Evolutionary conservation across 1,284 basidiomycete species (phyloP).

Genomic region (Rhodotorula glutinis): DNA sequence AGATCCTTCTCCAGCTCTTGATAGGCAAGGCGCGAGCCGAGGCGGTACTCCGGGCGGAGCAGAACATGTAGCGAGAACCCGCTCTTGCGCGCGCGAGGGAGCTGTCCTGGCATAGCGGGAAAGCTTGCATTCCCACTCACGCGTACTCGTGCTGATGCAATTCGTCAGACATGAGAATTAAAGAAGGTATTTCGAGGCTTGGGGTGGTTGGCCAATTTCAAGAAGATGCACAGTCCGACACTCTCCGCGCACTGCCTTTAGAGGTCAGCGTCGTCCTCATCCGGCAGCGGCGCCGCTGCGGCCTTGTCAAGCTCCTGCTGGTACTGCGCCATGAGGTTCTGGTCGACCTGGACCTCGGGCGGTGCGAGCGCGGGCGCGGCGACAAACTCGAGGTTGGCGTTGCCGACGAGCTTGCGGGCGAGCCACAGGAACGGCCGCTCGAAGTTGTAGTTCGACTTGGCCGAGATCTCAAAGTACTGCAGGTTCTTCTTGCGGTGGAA

Average conservation of each 20-base stretch:
- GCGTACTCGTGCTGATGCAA: too few relatives aligned
- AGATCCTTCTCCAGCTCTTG: constrained; percentile 1
- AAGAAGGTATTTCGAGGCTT: too few relatives aligned
- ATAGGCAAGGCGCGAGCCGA: constrained; percentile 8
- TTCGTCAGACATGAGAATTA: too few relatives aligned
- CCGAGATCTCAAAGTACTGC: constrained; percentile 99
- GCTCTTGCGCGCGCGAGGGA: too few relatives aligned
- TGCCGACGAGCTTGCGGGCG: constrained; percentile 95
- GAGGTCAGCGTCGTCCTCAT: constrained; percentile 49
- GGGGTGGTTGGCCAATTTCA: too few relatives aligned
- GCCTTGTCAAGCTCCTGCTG: constrained; percentile 67
- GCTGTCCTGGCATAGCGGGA: too few relatives aligned
- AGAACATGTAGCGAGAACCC: too few relatives aligned
- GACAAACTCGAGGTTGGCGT: constrained; percentile 86
- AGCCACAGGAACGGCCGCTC: constrained; percentile 99
- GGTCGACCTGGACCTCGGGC: constrained; percentile 85
- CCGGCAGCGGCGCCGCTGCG: constrained; percentile 54
- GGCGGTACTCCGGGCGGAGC: constrained; percentile 1
- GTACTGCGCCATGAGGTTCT: constrained; percentile 77
- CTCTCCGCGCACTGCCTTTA: constrained; percentile 1
- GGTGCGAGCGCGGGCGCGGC: constrained; percentile 94
- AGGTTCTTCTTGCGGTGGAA: constrained; percentile 99
- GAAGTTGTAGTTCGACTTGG: constrained; percentile 99
- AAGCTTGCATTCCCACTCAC: too few relatives aligned
- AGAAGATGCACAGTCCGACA: too few relatives aligned